Evolutionary conservation across 1,284 basidiomycete species (phyloP).

Genomic region (Moesziomyces parantarcticus): DNA sequence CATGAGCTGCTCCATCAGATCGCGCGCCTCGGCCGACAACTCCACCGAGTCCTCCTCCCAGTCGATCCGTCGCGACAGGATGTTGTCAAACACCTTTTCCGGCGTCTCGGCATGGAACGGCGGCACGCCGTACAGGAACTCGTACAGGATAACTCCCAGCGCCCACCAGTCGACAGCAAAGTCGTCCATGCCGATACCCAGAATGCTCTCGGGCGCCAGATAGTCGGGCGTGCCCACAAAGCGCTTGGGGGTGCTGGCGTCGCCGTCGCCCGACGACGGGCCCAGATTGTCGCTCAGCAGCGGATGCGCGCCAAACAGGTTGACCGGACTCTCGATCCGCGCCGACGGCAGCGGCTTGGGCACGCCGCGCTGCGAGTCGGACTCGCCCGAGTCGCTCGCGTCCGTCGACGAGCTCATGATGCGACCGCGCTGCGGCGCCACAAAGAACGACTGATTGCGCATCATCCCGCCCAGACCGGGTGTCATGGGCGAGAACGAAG

Average conservation of each 20-base stretch:
- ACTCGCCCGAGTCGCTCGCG: slow-evolving; percentile 57
- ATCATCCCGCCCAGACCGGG: slow-evolving; percentile 47
- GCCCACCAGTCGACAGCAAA: slow-evolving; percentile 99
- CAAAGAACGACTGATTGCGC: slow-evolving; percentile 54
- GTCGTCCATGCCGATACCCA: slow-evolving; percentile 94
- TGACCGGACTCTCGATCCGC: slow-evolving; percentile 57
- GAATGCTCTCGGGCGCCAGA: slow-evolving; percentile 93
- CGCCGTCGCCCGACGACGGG: slow-evolving; percentile 72
- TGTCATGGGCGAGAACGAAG: slow-evolving; percentile 52
- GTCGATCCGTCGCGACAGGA: slow-evolving; percentile 91
- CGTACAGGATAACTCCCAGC: slow-evolving; percentile 96
- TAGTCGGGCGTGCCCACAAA: slow-evolving; percentile 98
- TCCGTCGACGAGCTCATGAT: slow-evolving; percentile 58
- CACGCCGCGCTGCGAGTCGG: slow-evolving; percentile 38
- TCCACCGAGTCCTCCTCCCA: slow-evolving; percentile 96
- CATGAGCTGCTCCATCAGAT: slow-evolving; percentile 91
- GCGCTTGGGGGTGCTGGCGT: slow-evolving; percentile 63
- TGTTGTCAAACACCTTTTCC: slow-evolving; percentile 98
- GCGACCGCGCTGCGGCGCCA: slow-evolving; percentile 44
- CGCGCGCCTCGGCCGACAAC: slow-evolving; percentile 83
- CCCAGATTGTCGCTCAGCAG: slow-evolving; percentile 45
- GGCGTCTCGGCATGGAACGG: slow-evolving; percentile 98
- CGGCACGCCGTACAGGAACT: slow-evolving; percentile 95
- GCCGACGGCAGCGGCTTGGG: slow-evolving; percentile 47
- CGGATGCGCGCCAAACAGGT: slow-evolving; percentile 48